phyloP scores from a whole-genome alignment of 805 yeast genomes.

The Candida tibetensis region DNA sequence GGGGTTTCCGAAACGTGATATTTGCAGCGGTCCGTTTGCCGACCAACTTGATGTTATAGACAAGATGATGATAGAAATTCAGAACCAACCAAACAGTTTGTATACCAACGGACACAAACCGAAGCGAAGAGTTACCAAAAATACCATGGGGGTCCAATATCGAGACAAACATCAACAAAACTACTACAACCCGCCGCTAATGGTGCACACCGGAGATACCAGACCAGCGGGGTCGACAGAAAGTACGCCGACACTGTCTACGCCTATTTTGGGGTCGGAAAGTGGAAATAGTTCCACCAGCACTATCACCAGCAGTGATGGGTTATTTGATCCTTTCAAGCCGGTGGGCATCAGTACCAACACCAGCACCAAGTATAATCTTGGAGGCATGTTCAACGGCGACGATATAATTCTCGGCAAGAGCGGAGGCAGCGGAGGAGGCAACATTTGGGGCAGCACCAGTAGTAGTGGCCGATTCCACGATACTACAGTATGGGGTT shows the following conservation, averaged over 20 bases:
- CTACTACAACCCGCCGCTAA: not conserved
- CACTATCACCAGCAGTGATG: slow-evolving; percentile 5
- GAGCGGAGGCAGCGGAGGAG: slow-evolving; percentile 10
- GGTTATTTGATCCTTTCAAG: slow-evolving; percentile 28
- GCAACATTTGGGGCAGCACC: slow-evolving; percentile 25
- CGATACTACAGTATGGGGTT: slow-evolving; percentile 35
- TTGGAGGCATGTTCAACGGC: not conserved
- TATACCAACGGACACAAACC: slow-evolving; percentile 5
- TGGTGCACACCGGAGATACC: not conserved
- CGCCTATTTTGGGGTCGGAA: not conserved
- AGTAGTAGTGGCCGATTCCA: slow-evolving; percentile 11
- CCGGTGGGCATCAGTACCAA: slow-evolving; percentile 11
- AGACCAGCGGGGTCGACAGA: not conserved
- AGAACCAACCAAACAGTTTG: slow-evolving; percentile 27
- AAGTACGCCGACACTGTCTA: not conserved
- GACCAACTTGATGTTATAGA: slow-evolving; percentile 33
- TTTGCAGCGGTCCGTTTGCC: slow-evolving; percentile 31
- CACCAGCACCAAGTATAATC: not conserved
- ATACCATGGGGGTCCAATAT: not conserved
- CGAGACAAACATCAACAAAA: not conserved
- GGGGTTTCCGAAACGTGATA: slow-evolving; percentile 21
- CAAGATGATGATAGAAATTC: slow-evolving; percentile 30
- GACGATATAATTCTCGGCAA: slow-evolving; percentile 12
- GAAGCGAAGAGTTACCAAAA: slow-evolving; percentile 1
- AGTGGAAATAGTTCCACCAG: slow-evolving; percentile 8